A percentile compares a stretch with the other conserved stretches of the same genome.
Evolutionary conservation across 768 basidiomycete genomes (phyloP).

Genomic region (Botryobasidium botryosum): DNA sequence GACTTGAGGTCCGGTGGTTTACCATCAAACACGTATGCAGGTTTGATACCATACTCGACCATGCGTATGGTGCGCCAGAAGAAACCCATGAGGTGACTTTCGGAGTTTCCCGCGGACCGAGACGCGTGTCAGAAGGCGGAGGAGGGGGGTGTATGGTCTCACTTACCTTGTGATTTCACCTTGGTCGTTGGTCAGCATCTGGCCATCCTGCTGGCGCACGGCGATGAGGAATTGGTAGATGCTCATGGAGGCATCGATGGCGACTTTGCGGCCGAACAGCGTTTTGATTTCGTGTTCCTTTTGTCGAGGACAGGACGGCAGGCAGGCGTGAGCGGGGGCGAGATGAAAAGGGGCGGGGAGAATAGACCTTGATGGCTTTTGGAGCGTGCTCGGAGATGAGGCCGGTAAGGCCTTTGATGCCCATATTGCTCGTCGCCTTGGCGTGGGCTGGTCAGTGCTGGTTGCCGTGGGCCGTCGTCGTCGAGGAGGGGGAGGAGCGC

Average conservation of each 20-base stretch:
- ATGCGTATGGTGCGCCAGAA: slow-evolving; percentile 97
- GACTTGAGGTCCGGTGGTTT: slow-evolving; percentile 96
- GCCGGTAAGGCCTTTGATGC: slow-evolving; percentile 90
- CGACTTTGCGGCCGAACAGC: slow-evolving; percentile 94
- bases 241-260: slow-evolving; percentile 95
- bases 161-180: slow-evolving; percentile 80
- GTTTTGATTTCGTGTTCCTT: slow-evolving; percentile 91
- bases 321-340: not conserved
- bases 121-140: not conserved
- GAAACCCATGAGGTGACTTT: slow-evolving; percentile 90
- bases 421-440: too few species aligned
- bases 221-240: slow-evolving; percentile 98
- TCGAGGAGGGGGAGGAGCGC: not conserved
- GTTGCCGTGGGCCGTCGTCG: not conserved
- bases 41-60: slow-evolving; percentile 97
- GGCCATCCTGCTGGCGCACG: slow-evolving; percentile 89
- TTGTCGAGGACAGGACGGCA: not conserved
- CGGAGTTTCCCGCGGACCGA: not conserved
- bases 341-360: not conserved
- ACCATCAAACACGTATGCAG: slow-evolving; percentile 95
- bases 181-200: slow-evolving; percentile 91
- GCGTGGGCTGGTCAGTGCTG: not conserved
- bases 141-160: not conserved
- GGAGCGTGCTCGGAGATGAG: slow-evolving; percentile 86
- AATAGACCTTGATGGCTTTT: slow-evolving; percentile 39